Base-by-base conservation (phyloP, 2,329 filamentous ascomycete genomes). In the Diplocarpon rosae region DNA sequence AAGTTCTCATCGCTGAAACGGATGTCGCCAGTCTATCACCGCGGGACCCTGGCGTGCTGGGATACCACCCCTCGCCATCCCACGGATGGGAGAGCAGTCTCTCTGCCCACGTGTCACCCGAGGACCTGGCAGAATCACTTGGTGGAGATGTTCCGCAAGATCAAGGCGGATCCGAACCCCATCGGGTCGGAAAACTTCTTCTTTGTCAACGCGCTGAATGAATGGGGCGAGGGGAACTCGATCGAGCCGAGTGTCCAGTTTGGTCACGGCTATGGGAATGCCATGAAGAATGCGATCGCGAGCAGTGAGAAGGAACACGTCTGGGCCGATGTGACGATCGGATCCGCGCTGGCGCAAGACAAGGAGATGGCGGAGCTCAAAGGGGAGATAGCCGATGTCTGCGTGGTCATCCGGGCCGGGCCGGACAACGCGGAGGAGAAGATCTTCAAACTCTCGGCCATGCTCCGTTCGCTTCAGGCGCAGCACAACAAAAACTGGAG, bases 161-260 rank as follows among this genome's bases (percentile, higher is more conserved):
- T 49, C n/a, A 49, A 49, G 20, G 16, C 38, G 20, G 43, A 45
- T 14, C 46, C 46, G 7, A 49, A 49, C 30, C 46, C 46, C 4
- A 43, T 45, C n/a, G 46, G 46, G 2, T 31, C 46, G 4, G 46
- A 49, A 16, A 49, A 49, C 15, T 49, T 49, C 30, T 40, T 49
- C 30, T 49, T 49, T 13, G 39, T 49, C 6, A 49, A 49, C 24
- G 46, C 42, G 5, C 33, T 49, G 16, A 49, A 49, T 20, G 46
- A 46, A 36, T 49, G 46, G 46, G 46, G 46, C 9, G 46, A 49
- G 14, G 46, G 46, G 1, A 49, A 49, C 20, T 10, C 40, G 5
- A 36, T 49, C 11, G 46, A 49, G 20, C 46, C 46, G 1, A 49
- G 46, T 27, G 43, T 30, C 12, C 46, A 49, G 14, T 49, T 49